Percentiles rank a stretch among this genome's conserved stretches.
Conservation (phyloP, 2,329 filamentous ascomycete genomes). For the Arthroderma sp. region DNA sequence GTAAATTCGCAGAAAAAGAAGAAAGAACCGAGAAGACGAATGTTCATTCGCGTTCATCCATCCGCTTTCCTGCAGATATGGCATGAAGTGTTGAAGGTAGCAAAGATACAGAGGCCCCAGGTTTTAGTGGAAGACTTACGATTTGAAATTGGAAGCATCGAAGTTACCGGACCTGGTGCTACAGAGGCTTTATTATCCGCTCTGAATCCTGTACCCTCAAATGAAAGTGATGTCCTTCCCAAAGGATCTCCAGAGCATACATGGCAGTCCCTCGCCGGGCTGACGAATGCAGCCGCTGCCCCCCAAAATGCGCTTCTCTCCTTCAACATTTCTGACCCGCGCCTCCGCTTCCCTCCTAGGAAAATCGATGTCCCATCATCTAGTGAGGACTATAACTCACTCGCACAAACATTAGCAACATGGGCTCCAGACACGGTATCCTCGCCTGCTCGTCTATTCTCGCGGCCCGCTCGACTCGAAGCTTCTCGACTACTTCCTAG, state of each 20-base stretch:
- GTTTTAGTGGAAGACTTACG: conserved; percentile 53
- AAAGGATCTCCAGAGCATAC: conserved; percentile 22
- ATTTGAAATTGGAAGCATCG: conserved; percentile 60
- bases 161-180: conserved; percentile 58
- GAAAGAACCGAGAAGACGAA: conserved; percentile 34
- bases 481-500: conserved; percentile 55
- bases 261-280: conserved; percentile 31
- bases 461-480: conserved; percentile 50
- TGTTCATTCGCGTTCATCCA: conserved; percentile 69
- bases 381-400: conserved; percentile 22
- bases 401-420: conserved; percentile 48
- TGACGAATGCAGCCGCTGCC: conserved; percentile 57
- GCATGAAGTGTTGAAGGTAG: conserved; percentile 45
- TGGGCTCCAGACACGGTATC: conserved; percentile 52
- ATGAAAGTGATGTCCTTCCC: conserved; percentile 11
- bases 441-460: conserved; percentile 46
- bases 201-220: conserved; percentile 41
- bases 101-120: conserved; percentile 48
- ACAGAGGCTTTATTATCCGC: conserved; percentile 63
- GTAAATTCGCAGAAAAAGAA: conserved; percentile 13
- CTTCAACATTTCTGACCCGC: conserved; percentile 66
- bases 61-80: conserved; percentile 56
- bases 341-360: conserved; percentile 62
- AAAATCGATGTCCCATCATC: conserved; percentile 31
- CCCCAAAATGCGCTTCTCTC: conserved; percentile 57